Base-by-base conservation (phyloP, 768 basidiomycete species). In the Lactarius psammicola region DNA sequence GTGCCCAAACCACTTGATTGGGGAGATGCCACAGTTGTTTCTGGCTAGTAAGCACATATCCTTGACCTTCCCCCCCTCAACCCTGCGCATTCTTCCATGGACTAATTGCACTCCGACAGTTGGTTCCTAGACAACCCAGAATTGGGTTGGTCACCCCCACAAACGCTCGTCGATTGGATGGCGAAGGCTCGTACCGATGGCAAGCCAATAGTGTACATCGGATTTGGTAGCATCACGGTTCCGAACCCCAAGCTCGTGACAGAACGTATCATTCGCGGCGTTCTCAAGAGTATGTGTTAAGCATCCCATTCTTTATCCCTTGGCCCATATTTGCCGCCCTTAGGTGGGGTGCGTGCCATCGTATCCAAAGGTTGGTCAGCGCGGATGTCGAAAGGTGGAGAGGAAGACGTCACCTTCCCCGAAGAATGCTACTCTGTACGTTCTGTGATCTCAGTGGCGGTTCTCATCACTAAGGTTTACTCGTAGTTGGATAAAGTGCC, bases 101-200 rank as follows among this genome's bases (percentile, higher is more conserved):
- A 66, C 59, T 54, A n/a, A 58, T 9, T 31, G 54, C 34, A 46
- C n/a, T 68, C 30, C 30, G 23, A 10, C 59, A 84, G 86, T 70
- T 89, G 88, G 87, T 85, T 85, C 72, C 75, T 88, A 23, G 85
- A 87, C 63, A 83, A 87, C 67, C 81, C 84, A 6, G 87, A 88
- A 64, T 73, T 78, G 17, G 78, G 75, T 44, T 88, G 87, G 87
- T 75, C 75, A 7, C 83, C 87, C 3, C 81, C 86, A 0, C 69
- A 77, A 17, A 76, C 76, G 11, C 78, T 89, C 1, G 59, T 84
- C 2, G 76, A 77, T 13, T 89, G 83, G 75, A 87, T 89, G 76
- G 72, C 72, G 33, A 80, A 83, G 68, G 87, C 88, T 4, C 78
- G 81, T 17, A 66, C 65, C 3, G 86, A 88, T 63, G 75, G 76